phyloP scores from a whole-genome alignment of 2,329 filamentous ascomycete genomes.

The Hypoxylon sp. region DNA sequence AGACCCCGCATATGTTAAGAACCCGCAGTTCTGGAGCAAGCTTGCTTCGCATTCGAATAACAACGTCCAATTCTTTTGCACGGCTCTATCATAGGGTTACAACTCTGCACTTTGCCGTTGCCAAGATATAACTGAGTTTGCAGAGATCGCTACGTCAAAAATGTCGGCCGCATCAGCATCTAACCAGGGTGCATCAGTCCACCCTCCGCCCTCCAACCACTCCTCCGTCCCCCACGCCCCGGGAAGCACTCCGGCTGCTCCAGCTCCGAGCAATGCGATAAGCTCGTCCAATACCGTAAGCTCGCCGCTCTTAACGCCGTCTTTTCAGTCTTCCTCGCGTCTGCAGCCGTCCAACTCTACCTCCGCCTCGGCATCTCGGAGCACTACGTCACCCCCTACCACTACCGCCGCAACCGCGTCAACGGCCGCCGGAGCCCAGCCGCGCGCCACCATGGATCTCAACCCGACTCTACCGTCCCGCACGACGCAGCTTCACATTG shows the following conservation, averaged over 20 bases:
- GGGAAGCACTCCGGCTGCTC: conserved; percentile 24
- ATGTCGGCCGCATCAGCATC: conserved; percentile 39
- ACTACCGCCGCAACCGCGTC: conserved; percentile 34
- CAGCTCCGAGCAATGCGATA: conserved; percentile 32
- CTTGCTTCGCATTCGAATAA: conserved; percentile 40
- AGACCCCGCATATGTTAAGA: conserved; percentile 49
- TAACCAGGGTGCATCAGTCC: conserved; percentile 26
- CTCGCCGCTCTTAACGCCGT: conserved; percentile 30
- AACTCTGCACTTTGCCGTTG: conserved; percentile 32
- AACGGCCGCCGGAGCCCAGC: conserved; percentile 25
- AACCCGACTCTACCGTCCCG: conserved; percentile 43
- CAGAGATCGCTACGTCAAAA: conserved; percentile 12
- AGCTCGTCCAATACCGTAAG: conserved; percentile 24
- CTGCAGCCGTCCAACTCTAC: conserved; percentile 30
- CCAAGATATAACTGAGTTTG: conserved; percentile 24
- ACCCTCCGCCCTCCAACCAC: conserved; percentile 26
- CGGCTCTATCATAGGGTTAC: conserved; percentile 25
- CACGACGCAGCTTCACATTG: conserved; percentile 63
- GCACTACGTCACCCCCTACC: conserved; percentile 36
- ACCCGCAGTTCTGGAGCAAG: conserved; percentile 44
- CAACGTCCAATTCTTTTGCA: conserved; percentile 39
- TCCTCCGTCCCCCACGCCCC: conserved; percentile 29
- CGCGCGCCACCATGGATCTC: conserved; percentile 29
- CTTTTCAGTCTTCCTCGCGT: conserved; percentile 32
- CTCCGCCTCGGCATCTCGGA: conserved; percentile 40